A percentile compares a stretch with the other conserved stretches of the same genome.
Evolutionary conservation across 805 yeast genomes (phyloP).

Genomic region (Brettanomyces bruxellensis): DNA sequence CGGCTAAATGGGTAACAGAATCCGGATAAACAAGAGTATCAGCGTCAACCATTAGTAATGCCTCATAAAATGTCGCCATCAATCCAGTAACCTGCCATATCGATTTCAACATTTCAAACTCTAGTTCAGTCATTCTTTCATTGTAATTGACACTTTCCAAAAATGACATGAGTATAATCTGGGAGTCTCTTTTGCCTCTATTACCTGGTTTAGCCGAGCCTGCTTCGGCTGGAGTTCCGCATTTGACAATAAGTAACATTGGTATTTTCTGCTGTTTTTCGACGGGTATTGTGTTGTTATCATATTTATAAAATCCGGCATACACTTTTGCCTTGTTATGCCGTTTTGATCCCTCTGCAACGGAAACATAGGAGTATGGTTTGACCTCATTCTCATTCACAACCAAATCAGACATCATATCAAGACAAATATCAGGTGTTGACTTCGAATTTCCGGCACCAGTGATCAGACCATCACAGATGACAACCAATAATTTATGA

Average conservation of each 20-base stretch:
- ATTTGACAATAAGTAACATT: slow-evolving; percentile 66
- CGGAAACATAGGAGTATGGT: slow-evolving; percentile 88
- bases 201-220: slow-evolving; percentile 71
- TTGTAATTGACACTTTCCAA: slow-evolving; percentile 81
- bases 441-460: slow-evolving; percentile 86
- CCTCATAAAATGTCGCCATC: slow-evolving; percentile 75
- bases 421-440: slow-evolving; percentile 84
- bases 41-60: slow-evolving; percentile 88
- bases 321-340: slow-evolving; percentile 97
- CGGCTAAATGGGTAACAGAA: slow-evolving; percentile 81
- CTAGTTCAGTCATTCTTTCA: slow-evolving; percentile 90
- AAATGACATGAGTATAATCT: slow-evolving; percentile 82
- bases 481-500: slow-evolving; percentile 74
- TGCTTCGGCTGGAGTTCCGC: slow-evolving; percentile 80
- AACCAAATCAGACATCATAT: slow-evolving; percentile 77
- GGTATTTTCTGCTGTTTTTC: slow-evolving; percentile 87
- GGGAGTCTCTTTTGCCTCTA: slow-evolving; percentile 95
- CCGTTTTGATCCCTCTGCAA: slow-evolving; percentile 87
- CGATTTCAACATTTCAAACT: slow-evolving; percentile 62
- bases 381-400: slow-evolving; percentile 66
- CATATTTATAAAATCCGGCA: slow-evolving; percentile 87
- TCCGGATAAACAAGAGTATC: slow-evolving; percentile 87
- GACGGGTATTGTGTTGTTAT: slow-evolving; percentile 61
- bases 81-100: slow-evolving; percentile 82
- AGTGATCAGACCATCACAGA: slow-evolving; percentile 91